Base-by-base conservation (phyloP, 2,329 filamentous ascomycete genomes). In the Fusarium luffae region DNA sequence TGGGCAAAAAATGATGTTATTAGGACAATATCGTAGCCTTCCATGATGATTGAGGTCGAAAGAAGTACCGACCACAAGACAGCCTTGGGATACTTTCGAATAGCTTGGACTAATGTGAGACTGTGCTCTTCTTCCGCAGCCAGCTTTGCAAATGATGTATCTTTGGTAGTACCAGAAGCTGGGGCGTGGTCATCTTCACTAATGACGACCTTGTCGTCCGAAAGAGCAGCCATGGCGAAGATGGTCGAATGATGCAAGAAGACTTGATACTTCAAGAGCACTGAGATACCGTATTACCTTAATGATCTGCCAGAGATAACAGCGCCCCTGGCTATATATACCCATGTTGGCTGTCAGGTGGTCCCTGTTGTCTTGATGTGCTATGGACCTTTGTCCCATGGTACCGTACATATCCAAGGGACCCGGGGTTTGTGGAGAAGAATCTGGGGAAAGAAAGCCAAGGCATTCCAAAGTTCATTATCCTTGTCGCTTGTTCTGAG, bases 11-110 rank as follows among this genome's bases (percentile, higher is more conserved):
- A 77, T 59, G 75, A 77, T 34, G 68, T 66, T 37, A 80, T 75
- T 30, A 76, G 48, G 50, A 72, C 69, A 19, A 72, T 75, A 19
- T 76, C 75, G 42, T 76, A 76, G 11, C 74, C 79, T 56, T 81
- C 79, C 79, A 81, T 81, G 59, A 81, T 77, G 48, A 80, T 76
- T 19, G 76, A 74, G 27, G 72, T 67, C 11, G 77, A 78, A 27
- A 80, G 65, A 14, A 68, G 43, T 27, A 63, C 52, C 34, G 41
- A 68, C 65, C 65, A 68, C 34, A 59, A 55, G 44, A 69, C 66
- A 21, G 67, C 67, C 37, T 61, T 60, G 25, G 67, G 67, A 41
- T 70, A 70, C 40, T 54, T 55, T 11, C 58, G 63, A 30, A 69
- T 47, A 12, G 66, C 67, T 42, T 69, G 62, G 13, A 60, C 30